Conservation (phyloP, 768 basidiomycete species). For the Russula compacta region DNA sequence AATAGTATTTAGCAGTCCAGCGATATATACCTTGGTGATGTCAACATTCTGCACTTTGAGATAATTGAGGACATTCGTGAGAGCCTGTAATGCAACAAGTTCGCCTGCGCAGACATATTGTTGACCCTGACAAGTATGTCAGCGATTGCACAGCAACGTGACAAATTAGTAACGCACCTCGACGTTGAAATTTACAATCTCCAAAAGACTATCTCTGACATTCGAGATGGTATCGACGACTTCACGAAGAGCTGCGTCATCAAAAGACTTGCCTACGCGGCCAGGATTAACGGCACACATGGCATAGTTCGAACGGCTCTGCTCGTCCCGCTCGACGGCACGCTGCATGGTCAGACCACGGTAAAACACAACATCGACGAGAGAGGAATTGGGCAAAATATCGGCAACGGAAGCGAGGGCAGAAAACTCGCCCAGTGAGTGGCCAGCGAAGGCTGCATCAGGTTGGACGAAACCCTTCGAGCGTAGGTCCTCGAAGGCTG, state of each 20-base stretch:
- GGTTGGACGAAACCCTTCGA: conserved; percentile 90
- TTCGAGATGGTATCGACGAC: conserved; percentile 87
- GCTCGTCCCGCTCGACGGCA: conserved; percentile 90
- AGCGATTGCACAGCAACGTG: background rate
- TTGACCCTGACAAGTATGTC: conserved; percentile 58
- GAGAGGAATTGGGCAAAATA: conserved; percentile 86
- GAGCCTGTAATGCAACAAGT: conserved; percentile 81
- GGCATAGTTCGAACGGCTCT: conserved; percentile 92
- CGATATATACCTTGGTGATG: conserved; percentile 57
- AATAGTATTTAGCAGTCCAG: background rate
- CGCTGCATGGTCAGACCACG: conserved; percentile 99
- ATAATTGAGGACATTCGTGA: conserved; percentile 96
- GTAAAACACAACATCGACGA: conserved; percentile 98
- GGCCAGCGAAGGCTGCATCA: conserved; percentile 91
- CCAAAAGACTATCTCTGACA: conserved; percentile 71
- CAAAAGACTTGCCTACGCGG: conserved; percentile 90
- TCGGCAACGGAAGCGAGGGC: conserved; percentile 97
- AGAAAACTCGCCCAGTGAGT: conserved; percentile 98
- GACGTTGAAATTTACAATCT: conserved; percentile 96
- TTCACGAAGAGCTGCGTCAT: conserved; percentile 90
- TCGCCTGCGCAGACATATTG: conserved; percentile 99
- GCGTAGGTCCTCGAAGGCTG: conserved; percentile 97
- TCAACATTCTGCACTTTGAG: conserved; percentile 95
- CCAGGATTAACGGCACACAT: conserved; percentile 99
- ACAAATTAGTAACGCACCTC: conserved; percentile 43